Conservation (phyloP, 208 protist genomes). For the Porcisia deanei region DNA sequence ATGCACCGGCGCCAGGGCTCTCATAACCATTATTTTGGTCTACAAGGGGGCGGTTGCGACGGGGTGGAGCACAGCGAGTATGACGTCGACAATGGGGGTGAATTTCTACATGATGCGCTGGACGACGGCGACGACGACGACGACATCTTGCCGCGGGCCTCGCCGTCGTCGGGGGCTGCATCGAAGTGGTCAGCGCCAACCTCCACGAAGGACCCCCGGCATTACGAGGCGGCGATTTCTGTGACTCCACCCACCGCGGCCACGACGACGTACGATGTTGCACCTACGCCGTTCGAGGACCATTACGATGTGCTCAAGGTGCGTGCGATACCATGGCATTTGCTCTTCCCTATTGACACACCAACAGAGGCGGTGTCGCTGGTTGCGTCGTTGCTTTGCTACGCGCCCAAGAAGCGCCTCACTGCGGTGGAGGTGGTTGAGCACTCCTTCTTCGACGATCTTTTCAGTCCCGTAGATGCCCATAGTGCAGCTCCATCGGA, state of each 20-base stretch:
- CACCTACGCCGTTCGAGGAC: slow-evolving; percentile 25
- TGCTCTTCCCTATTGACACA: slow-evolving; percentile 79
- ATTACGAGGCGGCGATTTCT: background rate
- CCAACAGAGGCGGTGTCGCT: slow-evolving; percentile 96
- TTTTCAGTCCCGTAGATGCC: slow-evolving; percentile 60
- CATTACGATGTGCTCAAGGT: slow-evolving; percentile 97
- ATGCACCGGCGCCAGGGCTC: slow-evolving; percentile 19
- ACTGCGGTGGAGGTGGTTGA: slow-evolving; percentile 97
- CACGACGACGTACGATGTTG: slow-evolving; percentile 14
- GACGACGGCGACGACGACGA: slow-evolving; percentile 2
- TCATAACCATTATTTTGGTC: background rate
- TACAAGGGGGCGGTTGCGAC: background rate
- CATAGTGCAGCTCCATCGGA: slow-evolving; percentile 2
- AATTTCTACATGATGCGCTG: slow-evolving; percentile 14
- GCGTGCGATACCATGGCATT: slow-evolving; percentile 94
- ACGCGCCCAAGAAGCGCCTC: slow-evolving; percentile 95
- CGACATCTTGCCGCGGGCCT: background rate
- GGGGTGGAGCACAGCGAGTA: background rate
- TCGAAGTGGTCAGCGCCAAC: background rate
- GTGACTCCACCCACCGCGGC: background rate
- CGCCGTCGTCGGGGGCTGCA: background rate
- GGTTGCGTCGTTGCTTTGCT: slow-evolving; percentile 95
- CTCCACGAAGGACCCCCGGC: background rate
- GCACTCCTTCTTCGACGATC: slow-evolving; percentile 97
- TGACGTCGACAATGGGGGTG: slow-evolving; percentile 3